These are phyloP conservation scores for Auricularia sp. DNA, from an alignment of 768 basidiomycete genomes.

Conservation along the genomic window DNA sequence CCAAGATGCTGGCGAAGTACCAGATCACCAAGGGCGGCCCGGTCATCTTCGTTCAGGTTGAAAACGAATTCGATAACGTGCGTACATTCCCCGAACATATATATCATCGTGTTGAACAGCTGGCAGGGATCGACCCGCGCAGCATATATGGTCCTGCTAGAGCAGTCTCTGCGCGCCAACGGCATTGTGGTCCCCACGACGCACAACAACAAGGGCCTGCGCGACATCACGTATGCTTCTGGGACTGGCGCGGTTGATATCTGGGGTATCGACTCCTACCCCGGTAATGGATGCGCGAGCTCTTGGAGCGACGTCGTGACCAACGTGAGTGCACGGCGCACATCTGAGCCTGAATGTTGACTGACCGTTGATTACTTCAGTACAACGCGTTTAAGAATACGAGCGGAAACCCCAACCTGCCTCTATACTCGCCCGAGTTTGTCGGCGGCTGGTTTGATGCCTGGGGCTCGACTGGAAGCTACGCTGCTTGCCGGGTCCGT, in stretches of 20 bases:
- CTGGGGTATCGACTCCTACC: slow-evolving; percentile 36
- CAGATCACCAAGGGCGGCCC: slow-evolving; percentile 55
- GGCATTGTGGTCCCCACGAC: slow-evolving; percentile 41
- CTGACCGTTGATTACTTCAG: slow-evolving; percentile 1
- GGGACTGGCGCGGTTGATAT: slow-evolving; percentile 38
- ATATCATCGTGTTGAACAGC: slow-evolving; percentile 36
- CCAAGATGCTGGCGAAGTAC: slow-evolving; percentile 40
- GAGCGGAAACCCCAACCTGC: slow-evolving; percentile 33
- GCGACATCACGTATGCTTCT: slow-evolving; percentile 40
- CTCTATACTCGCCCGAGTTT: slow-evolving; percentile 60
- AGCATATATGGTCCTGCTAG: slow-evolving; percentile 42
- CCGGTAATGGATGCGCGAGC: slow-evolving; percentile 35
- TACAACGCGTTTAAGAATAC: slow-evolving; percentile 1
- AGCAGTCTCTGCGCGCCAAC: slow-evolving; percentile 34
- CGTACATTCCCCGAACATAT: slow-evolving; percentile 17
- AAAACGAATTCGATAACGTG: slow-evolving; percentile 39
- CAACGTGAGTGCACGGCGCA: slow-evolving; percentile 1
- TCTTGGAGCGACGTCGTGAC: slow-evolving; percentile 45
- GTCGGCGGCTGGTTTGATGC: slow-evolving; percentile 75
- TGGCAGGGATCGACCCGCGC: slow-evolving; percentile 27
- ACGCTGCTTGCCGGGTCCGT: slow-evolving; percentile 25
- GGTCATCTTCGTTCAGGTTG: slow-evolving; percentile 44
- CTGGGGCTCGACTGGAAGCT: slow-evolving; percentile 60
- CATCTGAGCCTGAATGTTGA: slow-evolving; percentile 1
- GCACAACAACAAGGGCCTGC: slow-evolving; percentile 39